These are phyloP conservation scores for Rhodamnia argentea DNA, from an alignment of 345 rosid genomes.

Conservation along the genomic window DNA sequence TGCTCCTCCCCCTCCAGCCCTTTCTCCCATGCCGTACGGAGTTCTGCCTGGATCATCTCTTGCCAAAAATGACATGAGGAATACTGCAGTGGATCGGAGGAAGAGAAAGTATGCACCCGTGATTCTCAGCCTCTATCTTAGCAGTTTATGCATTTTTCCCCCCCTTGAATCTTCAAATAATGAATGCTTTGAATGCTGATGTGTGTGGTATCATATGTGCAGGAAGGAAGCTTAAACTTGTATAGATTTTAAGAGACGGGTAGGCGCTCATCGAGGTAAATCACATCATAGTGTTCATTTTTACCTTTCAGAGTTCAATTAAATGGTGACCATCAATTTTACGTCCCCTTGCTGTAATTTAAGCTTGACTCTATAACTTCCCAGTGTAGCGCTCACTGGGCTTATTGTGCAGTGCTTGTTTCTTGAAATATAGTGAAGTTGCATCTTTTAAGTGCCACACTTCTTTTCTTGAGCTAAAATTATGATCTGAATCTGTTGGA, in stretches of 20 bases:
- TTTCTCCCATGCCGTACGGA: slow-evolving; percentile 82
- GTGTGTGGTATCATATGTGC: slow-evolving; percentile 1
- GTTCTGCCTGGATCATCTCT: slow-evolving; percentile 44
- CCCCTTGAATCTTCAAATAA: not conserved
- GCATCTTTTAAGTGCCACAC: not conserved
- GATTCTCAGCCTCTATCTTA: not conserved
- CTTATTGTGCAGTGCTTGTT: not conserved
- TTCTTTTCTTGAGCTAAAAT: not conserved
- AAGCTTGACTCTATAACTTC: not conserved
- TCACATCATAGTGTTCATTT: not conserved
- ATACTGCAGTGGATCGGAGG: slow-evolving; percentile 58
- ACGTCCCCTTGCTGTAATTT: not conserved
- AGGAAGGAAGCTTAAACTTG: slow-evolving; percentile 33
- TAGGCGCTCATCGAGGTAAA: not conserved
- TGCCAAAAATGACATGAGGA: slow-evolving; percentile 61
- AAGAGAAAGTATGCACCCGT: slow-evolving; percentile 57
- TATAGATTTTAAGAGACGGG: not conserved
- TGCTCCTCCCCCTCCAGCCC: slow-evolving; percentile 50
- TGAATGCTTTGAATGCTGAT: not conserved
- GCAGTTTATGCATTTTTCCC: not conserved
- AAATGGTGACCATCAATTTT: not conserved
- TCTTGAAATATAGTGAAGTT: not conserved
- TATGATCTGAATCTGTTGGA: not conserved
- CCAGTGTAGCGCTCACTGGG: not conserved
- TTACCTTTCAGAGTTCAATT: not conserved